Evolutionary conservation across 2,329 filamentous ascomycete genomes (phyloP), one percentile per base, ranked within the genome.

Genomic region (Paecilomyces sp.): DNA sequence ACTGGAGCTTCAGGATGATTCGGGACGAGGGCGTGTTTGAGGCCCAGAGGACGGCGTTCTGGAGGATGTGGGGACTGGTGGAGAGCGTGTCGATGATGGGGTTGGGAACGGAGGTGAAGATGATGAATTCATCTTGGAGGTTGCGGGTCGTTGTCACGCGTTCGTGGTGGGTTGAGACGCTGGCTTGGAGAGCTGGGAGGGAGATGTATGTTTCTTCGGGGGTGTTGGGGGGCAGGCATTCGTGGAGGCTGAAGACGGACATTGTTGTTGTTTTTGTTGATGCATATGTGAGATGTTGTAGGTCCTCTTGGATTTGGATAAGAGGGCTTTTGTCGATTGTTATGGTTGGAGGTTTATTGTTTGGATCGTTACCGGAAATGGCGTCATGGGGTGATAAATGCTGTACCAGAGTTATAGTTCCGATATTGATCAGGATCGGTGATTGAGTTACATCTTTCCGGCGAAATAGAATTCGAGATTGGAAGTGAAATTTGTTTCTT

Each of bases 141-240:
- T 47, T 47, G 41, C 5, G 3, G n/a, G n/a, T 47, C 5, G 41
- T 47, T 47, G 41, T 18, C 15, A 47, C 15, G 41, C 41, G 41
- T 47, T 18, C n/a, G 41, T 18, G 9, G 41, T 47, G 41, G n/a
- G 41, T 18, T 4, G 41, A 18, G 41, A 47, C 9, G 41, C n/a
- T 47, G 41, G 41, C 54, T 24, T 52, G 54, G 58, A 41, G 54
- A 31, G 54, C 24, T 30, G 60, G 30, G 58, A 53, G 62, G 28
- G 24, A 28, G 22, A 15, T 47, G 18, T 47, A 47, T 47, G n/a
- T 36, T 55, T 56, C 12, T 22, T 47, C 41, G 41, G 41, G 41
- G 57, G 58, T 62, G 33, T 33, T 18, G 25, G 36, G 47, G 53
- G 53, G 28, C 30, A 28, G 47, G 25, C 5, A 36, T 31, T 25